Percentiles rank a stretch among this genome's conserved stretches.
Conservation (phyloP, 192 early-diverging fungal species). For the Coemansia sp. region DNA sequence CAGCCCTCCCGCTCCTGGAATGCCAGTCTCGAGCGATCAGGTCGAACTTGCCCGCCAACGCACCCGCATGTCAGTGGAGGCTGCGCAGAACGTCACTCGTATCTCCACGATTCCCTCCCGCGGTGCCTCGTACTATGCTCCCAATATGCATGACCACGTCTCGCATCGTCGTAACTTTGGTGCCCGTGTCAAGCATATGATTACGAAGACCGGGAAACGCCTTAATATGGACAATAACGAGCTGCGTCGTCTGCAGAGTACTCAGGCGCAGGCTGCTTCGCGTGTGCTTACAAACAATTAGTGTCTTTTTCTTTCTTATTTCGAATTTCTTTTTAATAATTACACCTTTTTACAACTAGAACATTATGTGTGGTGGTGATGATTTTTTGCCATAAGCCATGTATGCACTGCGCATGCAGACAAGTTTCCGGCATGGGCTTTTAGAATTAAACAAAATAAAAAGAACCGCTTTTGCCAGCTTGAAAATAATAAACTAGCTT, state of each 20-base stretch:
- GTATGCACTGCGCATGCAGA: neutral
- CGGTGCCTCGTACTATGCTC: slow-evolving; percentile 63
- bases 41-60: slow-evolving; percentile 58
- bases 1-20: slow-evolving; percentile 37
- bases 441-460: neutral
- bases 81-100: slow-evolving; percentile 59
- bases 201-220: slow-evolving; percentile 59
- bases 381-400: neutral
- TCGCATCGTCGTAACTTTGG: slow-evolving; percentile 60
- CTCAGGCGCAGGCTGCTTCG: slow-evolving; percentile 65
- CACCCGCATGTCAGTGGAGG: slow-evolving; percentile 56
- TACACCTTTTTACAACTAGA: neutral
- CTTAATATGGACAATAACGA: slow-evolving; percentile 64
- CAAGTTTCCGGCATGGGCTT: neutral
- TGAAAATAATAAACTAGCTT: neutral
- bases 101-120: slow-evolving; percentile 63
- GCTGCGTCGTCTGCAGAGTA: slow-evolving; percentile 72
- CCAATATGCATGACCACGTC: slow-evolving; percentile 57
- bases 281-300: slow-evolving; percentile 34
- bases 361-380: too few relatives aligned
- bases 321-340: neutral
- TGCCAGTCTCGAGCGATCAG: slow-evolving; percentile 32
- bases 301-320: neutral
- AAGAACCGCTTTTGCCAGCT: neutral
- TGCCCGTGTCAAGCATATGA: slow-evolving; percentile 46